Evolutionary conservation across 352 stramenopile species (phyloP).

Genomic region (Pythium folliculosum): DNA sequence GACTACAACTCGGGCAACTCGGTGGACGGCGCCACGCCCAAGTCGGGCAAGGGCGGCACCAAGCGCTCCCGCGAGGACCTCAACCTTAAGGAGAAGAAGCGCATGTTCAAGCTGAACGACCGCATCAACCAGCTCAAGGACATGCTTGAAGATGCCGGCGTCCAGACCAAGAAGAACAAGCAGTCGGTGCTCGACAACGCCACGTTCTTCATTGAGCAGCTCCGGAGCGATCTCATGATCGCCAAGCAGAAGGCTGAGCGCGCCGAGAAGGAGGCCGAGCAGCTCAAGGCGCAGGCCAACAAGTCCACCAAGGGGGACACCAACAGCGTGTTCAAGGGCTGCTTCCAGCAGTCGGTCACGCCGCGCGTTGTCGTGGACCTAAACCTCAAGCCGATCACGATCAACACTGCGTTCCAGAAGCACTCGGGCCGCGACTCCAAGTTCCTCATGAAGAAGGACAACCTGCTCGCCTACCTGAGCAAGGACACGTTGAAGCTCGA

Average conservation of each 20-base stretch:
- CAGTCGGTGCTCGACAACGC: slow-evolving; percentile 33
- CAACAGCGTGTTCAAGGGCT: slow-evolving; percentile 37
- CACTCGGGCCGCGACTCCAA: slow-evolving; percentile 45
- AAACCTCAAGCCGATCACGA: slow-evolving; percentile 53
- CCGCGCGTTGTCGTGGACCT: slow-evolving; percentile 59
- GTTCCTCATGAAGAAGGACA: slow-evolving; percentile 61
- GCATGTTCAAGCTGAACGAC: slow-evolving; percentile 90
- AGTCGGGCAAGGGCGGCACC: slow-evolving; percentile 25
- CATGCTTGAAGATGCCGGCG: slow-evolving; percentile 33
- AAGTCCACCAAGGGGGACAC: slow-evolving; percentile 29
- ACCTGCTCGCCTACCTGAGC: slow-evolving; percentile 51
- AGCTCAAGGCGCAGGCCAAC: slow-evolving; percentile 57
- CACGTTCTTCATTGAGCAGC: background rate
- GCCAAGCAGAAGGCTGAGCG: slow-evolving; percentile 38
- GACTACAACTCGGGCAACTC: slow-evolving; percentile 45
- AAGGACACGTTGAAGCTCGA: slow-evolving; percentile 46
- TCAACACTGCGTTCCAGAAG: slow-evolving; percentile 65
- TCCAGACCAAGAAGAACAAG: slow-evolving; percentile 47
- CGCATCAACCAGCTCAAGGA: slow-evolving; percentile 56
- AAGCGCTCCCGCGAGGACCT: slow-evolving; percentile 77
- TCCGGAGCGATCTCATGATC: slow-evolving; percentile 23
- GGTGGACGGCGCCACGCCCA: slow-evolving; percentile 34
- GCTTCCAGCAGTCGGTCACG: slow-evolving; percentile 66
- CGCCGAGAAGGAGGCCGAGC: slow-evolving; percentile 36
- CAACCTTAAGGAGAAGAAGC: slow-evolving; percentile 88